Conservation (phyloP, 768 basidiomycete species). For the Boletus rex-veris region DNA sequence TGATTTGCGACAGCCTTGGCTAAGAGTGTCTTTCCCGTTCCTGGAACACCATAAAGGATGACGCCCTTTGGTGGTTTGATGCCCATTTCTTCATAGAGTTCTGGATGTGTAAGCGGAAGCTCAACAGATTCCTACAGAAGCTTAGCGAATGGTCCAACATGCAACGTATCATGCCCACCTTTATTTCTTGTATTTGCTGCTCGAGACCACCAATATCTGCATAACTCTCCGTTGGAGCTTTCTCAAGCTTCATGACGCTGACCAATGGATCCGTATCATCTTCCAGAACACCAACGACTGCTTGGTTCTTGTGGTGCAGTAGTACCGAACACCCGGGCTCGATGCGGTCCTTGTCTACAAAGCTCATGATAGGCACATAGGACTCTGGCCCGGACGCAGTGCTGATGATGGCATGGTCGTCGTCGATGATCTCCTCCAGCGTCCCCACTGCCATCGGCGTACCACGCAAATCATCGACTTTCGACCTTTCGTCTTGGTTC, state of each 20-base stretch:
- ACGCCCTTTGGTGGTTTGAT: constrained; percentile 99
- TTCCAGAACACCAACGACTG: constrained; percentile 91
- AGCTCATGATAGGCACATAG: constrained; percentile 96
- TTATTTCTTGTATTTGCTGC: constrained; percentile 97
- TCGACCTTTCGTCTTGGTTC: constrained; percentile 90
- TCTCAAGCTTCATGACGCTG: constrained; percentile 98
- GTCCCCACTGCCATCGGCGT: constrained; percentile 98
- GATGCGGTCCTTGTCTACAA: constrained; percentile 96
- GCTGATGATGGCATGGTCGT: constrained; percentile 98
- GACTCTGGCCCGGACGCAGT: constrained; percentile 93
- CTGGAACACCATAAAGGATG: constrained; percentile 97
- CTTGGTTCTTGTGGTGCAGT: constrained; percentile 92
- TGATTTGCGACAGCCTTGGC: constrained; percentile 98
- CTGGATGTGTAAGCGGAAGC: constrained; percentile 94
- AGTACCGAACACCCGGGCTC: constrained; percentile 96
- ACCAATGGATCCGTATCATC: constrained; percentile 96
- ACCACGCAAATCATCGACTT: constrained; percentile 91
- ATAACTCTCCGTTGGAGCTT: constrained; percentile 98
- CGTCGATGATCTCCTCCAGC: constrained; percentile 96
- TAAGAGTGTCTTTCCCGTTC: constrained; percentile 96
- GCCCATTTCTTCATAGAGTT: constrained; percentile 99
- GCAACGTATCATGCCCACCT: constrained; percentile 46
- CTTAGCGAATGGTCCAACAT: not conserved
- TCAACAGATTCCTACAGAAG: constrained; percentile 87
- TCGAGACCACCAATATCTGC: constrained; percentile 98